Percentiles rank a stretch among this genome's conserved stretches.
Evolutionary conservation across 2,329 filamentous ascomycete genomes (phyloP).

Genomic region (Zopfia rhizophila): DNA sequence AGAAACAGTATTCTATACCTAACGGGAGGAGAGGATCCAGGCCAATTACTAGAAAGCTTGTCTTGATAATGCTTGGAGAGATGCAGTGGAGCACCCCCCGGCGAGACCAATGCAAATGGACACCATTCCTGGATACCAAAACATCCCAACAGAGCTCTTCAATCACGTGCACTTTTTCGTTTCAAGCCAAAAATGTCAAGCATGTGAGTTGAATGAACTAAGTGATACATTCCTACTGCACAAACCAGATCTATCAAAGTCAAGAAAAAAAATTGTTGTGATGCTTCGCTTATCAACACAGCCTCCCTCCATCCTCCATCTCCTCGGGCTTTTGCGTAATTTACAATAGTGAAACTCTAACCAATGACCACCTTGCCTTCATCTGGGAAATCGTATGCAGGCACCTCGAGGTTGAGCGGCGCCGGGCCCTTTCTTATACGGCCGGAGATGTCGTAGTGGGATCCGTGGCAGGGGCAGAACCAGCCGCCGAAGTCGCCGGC

Average conservation of each 20-base stretch:
- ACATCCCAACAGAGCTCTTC: no score
- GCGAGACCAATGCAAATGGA: no score
- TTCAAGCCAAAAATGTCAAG: no score
- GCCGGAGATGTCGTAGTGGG: conserved; percentile 99
- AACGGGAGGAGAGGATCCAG: no score
- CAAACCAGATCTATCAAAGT: conserved; percentile 43
- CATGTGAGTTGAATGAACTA: no score
- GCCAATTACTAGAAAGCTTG: no score
- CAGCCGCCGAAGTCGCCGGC: conserved; percentile 97
- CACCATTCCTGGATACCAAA: no score
- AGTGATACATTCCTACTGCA: conserved; percentile 51
- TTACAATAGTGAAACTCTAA: conserved; percentile 63
- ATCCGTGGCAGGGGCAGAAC: conserved; percentile 99
- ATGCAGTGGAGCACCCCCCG: no score
- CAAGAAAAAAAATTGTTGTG: conserved; percentile 38
- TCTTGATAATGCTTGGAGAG: no score
- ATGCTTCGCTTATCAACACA: conserved; percentile 48
- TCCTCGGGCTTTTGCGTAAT: conserved; percentile 19
- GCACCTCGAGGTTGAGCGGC: conserved; percentile 96
- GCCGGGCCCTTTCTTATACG: conserved; percentile 97
- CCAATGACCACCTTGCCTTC: conserved; percentile 91
- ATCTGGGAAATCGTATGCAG: conserved; percentile 90
- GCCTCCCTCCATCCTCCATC: background rate
- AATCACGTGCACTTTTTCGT: no score
- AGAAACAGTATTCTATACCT: no score